phyloP scores from a whole-genome alignment of 2,329 filamentous ascomycete species.

The Sarocladium brachiariae region DNA sequence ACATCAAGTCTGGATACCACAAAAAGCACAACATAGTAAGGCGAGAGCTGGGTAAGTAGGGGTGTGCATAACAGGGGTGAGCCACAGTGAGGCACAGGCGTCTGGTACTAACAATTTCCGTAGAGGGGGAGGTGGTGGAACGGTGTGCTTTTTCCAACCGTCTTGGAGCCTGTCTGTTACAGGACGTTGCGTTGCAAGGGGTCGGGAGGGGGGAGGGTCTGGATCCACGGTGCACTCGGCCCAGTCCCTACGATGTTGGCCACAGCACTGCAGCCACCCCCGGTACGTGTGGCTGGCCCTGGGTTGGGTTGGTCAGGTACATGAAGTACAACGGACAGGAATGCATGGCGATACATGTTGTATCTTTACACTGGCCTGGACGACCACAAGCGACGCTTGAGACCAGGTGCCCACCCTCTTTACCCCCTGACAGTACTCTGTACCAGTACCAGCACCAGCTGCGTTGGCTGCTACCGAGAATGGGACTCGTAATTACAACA shows the following conservation, averaged over 20 bases:
- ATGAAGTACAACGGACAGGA: neutral
- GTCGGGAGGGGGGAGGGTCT: neutral
- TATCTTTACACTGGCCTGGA: conserved; percentile 6
- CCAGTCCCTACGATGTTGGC: neutral
- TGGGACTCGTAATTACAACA: conserved; percentile 9
- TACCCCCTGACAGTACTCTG: neutral
- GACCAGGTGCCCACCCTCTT: conserved; percentile 5
- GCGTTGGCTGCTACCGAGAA: neutral
- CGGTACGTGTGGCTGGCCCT: neutral
- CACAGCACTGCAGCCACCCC: neutral
- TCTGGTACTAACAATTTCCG: conserved; percentile 6
- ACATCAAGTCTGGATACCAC: too few species aligned
- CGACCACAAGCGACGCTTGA: conserved; percentile 3
- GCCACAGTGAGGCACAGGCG: conserved; percentile 5
- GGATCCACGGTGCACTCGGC: conserved; percentile 1
- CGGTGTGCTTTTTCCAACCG: neutral
- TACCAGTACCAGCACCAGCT: neutral
- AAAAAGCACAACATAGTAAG: too few species aligned
- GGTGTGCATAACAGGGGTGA: neutral
- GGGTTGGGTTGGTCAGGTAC: neutral
- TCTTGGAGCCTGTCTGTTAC: conserved; percentile 9
- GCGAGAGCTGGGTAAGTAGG: neutral
- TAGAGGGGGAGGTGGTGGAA: neutral
- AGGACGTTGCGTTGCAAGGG: conserved; percentile 6
- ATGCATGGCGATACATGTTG: conserved; percentile 6